Percentiles rank a stretch among this genome's conserved stretches.
Evolutionary conservation across 2,329 filamentous ascomycete genomes (phyloP).

Genomic region (Diaporthe velutina): DNA sequence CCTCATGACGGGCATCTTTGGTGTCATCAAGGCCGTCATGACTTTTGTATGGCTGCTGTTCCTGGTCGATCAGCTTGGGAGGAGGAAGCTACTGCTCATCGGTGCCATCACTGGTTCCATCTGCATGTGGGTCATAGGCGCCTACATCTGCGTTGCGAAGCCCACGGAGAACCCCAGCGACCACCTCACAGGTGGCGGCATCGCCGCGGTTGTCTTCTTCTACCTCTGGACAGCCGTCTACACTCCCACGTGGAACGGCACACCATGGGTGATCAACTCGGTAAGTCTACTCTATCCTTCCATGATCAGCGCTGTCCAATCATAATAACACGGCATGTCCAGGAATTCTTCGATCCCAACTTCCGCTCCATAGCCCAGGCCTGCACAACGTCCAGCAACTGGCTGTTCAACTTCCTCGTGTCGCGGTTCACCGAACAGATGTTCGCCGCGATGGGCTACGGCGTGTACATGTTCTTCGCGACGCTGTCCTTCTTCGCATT

Average conservation of each 20-base stretch:
- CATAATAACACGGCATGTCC: background rate
- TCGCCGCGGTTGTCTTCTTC: constrained; percentile 78
- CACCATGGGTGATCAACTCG: constrained; percentile 80
- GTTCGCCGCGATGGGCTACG: constrained; percentile 69
- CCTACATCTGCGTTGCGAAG: constrained; percentile 67
- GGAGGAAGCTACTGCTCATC: constrained; percentile 72
- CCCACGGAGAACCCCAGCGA: constrained; percentile 49
- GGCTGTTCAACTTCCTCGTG: constrained; percentile 80
- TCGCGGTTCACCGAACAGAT: constrained; percentile 76
- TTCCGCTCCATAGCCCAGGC: constrained; percentile 78
- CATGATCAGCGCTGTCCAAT: background rate
- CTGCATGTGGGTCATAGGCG: constrained; percentile 75
- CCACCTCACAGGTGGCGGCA: constrained; percentile 55
- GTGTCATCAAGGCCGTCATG: constrained; percentile 78
- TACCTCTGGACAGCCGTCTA: constrained; percentile 82
- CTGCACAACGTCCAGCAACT: constrained; percentile 78
- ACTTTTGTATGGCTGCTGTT: constrained; percentile 78
- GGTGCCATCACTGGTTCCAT: constrained; percentile 70
- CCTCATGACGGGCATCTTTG: constrained; percentile 80
- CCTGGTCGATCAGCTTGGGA: constrained; percentile 72
- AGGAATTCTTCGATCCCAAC: constrained; percentile 79
- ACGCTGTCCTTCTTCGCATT: constrained; percentile 70
- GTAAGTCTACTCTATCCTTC: constrained; percentile 46
- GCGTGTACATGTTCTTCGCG: constrained; percentile 78
- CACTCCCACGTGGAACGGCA: constrained; percentile 79